Base-by-base conservation (phyloP, 169 alveolate species). In the Plasmodium gaboni region DNA sequence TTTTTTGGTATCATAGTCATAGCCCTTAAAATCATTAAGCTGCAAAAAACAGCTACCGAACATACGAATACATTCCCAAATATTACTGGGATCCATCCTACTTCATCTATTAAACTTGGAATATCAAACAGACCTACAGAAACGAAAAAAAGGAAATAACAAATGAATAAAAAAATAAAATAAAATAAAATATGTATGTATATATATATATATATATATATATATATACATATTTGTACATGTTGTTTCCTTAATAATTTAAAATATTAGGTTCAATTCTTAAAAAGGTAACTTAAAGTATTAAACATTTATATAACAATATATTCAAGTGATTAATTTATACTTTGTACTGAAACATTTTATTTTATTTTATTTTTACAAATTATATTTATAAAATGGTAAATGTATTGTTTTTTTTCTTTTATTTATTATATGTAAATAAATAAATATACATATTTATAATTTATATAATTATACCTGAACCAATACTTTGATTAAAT, bases 1-100 rank as follows among this genome's bases (percentile, higher is more conserved):
- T 94, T 94, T 73, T 94, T 93, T 15, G 96, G 96, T 67, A 94
- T 92, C 73, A 94, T 71, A 10, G 96, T 94, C 92, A 94, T 92
- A 15, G 96, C 94, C 57, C 94, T 87, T 50, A 94, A 85, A 38
- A 94, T 74, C 96, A 94, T 94, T 44, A 94, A 91, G 61, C 95
- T 91, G 86, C 95, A 92, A 63, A 92, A 61, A 44, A 87, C 93
- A 24, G 94, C 93, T 28, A 92, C 76, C 3, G 93, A 48, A 15
- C 94, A 89, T n/a, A 87, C 80, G 26, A 85, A 51, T 74, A 92
- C 7, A 73, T 92, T 94, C 15, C 94, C 94, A 55, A 92, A 59
- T 61, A 92, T 86, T 19, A 92, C 94, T 28, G 93, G 89, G 46
- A 92, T 61, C 94, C 94, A 88, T 59, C 96, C 96, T 48, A 88